phyloP scores from a whole-genome alignment of 1,139 yeast species.

The Taiozyma sp. region DNA sequence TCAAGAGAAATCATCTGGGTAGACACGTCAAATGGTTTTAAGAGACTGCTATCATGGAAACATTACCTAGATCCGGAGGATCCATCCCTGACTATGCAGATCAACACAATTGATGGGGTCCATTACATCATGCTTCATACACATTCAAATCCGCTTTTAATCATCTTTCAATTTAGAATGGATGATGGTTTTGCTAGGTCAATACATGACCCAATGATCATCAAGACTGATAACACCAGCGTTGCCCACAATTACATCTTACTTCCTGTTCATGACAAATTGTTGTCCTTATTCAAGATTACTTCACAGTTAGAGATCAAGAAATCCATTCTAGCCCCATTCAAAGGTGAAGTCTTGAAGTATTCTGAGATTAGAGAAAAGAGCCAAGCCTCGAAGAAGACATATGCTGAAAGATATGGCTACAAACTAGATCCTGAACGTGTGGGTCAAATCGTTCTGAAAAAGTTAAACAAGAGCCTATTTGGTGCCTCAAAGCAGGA shows the following conservation, averaged over 20 bases:
- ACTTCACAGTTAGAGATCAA: constrained; percentile 13
- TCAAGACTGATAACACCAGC: constrained; percentile 15
- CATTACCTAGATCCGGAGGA: constrained; percentile 57
- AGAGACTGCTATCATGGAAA: constrained; percentile 61
- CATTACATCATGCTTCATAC: constrained; percentile 39
- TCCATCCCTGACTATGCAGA: constrained; percentile 44
- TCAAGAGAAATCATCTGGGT: constrained; percentile 58
- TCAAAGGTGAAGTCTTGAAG: neutral
- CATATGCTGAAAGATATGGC: neutral
- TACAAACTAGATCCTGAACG: neutral
- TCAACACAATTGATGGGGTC: constrained; percentile 24
- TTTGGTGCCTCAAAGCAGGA: constrained; percentile 11
- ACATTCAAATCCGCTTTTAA: constrained; percentile 35
- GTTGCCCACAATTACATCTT: constrained; percentile 3
- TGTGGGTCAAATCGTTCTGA: neutral
- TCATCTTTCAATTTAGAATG: constrained; percentile 41
- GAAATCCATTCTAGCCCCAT: constrained; percentile 1
- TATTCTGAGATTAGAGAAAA: neutral
- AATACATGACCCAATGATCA: constrained; percentile 37
- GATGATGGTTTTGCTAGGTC: constrained; percentile 36
- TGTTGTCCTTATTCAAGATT: constrained; percentile 8
- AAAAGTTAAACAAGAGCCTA: neutral
- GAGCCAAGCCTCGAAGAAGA: neutral
- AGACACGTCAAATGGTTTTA: constrained; percentile 27
- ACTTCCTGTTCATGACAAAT: neutral